phyloP scores from a whole-genome alignment of 352 stramenopile genomes.

The Phytophthora palmivora region DNA sequence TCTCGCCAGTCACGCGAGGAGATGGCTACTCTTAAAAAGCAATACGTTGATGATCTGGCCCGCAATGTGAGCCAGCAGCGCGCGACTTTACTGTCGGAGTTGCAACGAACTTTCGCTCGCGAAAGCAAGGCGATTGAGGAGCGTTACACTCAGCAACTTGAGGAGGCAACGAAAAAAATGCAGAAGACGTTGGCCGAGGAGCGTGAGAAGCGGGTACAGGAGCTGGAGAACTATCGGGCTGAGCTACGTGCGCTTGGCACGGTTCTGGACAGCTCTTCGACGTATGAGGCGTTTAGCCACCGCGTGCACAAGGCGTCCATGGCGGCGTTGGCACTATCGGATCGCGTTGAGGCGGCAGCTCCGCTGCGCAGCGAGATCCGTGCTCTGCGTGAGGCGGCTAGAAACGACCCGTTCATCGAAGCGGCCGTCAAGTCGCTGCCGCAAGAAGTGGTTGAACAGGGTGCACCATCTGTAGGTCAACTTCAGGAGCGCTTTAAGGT shows the following conservation, averaged over 20 bases:
- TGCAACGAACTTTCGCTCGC: slow-evolving; percentile 63
- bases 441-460: slow-evolving; percentile 63
- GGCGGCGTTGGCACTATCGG: slow-evolving; percentile 75
- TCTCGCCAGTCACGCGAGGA: slow-evolving; percentile 69
- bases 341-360: slow-evolving; percentile 80
- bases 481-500: slow-evolving; percentile 87
- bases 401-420: slow-evolving; percentile 82
- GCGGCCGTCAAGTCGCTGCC: slow-evolving; percentile 70
- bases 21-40: slow-evolving; percentile 67
- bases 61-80: slow-evolving; percentile 70
- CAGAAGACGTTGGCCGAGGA: slow-evolving; percentile 67
- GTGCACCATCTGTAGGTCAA: slow-evolving; percentile 75
- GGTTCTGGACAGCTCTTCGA: slow-evolving; percentile 76
- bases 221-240: slow-evolving; percentile 73
- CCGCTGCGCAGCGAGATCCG: slow-evolving; percentile 77
- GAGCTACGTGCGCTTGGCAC: slow-evolving; percentile 72
- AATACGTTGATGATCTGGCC: slow-evolving; percentile 66
- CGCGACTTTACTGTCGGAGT: slow-evolving; percentile 56
- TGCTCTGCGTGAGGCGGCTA: slow-evolving; percentile 69
- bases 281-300: slow-evolving; percentile 88
- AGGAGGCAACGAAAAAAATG: slow-evolving; percentile 60
- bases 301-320: slow-evolving; percentile 87
- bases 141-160: slow-evolving; percentile 53
- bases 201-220: slow-evolving; percentile 62
- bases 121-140: slow-evolving; percentile 75